Evolutionary conservation across 352 stramenopile genomes (phyloP).

Genomic region (Aphanomyces invadans): DNA sequence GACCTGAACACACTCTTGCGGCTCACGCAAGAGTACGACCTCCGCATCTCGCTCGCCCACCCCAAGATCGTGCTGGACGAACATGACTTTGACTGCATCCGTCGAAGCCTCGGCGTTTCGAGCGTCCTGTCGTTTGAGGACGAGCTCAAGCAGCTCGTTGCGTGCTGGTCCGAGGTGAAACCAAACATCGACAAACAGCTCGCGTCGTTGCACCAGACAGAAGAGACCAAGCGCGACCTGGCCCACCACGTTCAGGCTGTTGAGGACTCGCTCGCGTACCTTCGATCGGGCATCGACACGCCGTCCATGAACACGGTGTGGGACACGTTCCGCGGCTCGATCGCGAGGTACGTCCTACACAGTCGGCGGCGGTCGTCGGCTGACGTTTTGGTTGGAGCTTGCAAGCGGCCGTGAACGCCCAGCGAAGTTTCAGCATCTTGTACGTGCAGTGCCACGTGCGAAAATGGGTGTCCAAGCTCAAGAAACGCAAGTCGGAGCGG

Average conservation of each 20-base stretch:
- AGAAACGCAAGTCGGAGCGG: background rate
- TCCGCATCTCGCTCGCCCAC: conserved; percentile 49
- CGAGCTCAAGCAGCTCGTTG: conserved; percentile 57
- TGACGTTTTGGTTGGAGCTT: background rate
- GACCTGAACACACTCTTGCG: conserved; percentile 45
- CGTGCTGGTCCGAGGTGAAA: conserved; percentile 51
- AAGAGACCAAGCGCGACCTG: conserved; percentile 46
- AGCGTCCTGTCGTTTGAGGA: conserved; percentile 10
- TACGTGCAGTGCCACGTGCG: conserved; percentile 24
- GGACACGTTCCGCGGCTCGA: conserved; percentile 22
- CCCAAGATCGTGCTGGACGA: conserved; percentile 45
- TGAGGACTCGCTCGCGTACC: conserved; percentile 31
- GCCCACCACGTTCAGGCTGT: conserved; percentile 49
- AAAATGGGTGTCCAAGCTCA: conserved; percentile 20
- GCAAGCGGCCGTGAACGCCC: conserved; percentile 13
- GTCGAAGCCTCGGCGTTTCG: conserved; percentile 1
- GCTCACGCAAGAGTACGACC: conserved; percentile 49
- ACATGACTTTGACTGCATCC: conserved; percentile 41
- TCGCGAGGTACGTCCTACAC: background rate
- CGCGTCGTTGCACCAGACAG: conserved; percentile 52
- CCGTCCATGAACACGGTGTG: background rate
- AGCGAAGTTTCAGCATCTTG: conserved; percentile 18
- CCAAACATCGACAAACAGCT: conserved; percentile 45
- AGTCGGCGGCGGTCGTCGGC: too few relatives aligned
- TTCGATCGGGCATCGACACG: conserved; percentile 6